Evolutionary conservation across 2,329 filamentous ascomycete species (phyloP), one percentile per base, ranked within the genome.

Genomic region (Cytospora schulzeri): DNA sequence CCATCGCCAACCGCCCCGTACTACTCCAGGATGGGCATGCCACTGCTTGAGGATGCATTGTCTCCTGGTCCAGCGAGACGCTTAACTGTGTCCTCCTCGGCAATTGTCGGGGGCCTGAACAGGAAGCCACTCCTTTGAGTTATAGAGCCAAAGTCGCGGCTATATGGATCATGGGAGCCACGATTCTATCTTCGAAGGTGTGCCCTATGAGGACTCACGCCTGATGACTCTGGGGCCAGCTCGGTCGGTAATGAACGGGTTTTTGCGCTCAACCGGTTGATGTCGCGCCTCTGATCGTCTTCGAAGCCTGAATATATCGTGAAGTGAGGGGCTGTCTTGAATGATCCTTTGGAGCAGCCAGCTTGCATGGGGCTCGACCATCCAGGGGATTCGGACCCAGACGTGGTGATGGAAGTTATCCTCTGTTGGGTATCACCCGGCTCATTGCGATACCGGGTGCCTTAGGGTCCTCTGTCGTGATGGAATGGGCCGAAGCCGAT

Each of bases 221-320:
- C 12, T 15, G 14, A 41, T 75, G 72, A 14, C 52, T 66, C 45
- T 55, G 60, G 28, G 58, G 55, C 50, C n/a, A 67, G 12, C 26
- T 62, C 56, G 53, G 51, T 29, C 22, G 52, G 22, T 31, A 28
- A 6, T 63, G 56, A 2, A 52, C 19, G 15, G 59, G 1, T 61
- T 62, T 7, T 70, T 68, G 26, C 66, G 62, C n/a, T 68, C 53
- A 24, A 71, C 53, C n/a, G 64, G 63, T 83, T 80, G n/a, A 88
- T 74, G 55, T 87, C 84, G 1, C 86, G 73, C 17, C 77, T 75
- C 67, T 86, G 84, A 59, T 87, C 79, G 14, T 85, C 83, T 69
- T 87, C 85, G 0, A 88, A 75, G 85, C 83, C 7, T 87, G 71
- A 0, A 84, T n/a, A 86, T 33, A 87, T 85, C 81, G 87, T 85